Conservation (phyloP, 1,284 basidiomycete genomes). For the Microbotryum saponariae region DNA sequence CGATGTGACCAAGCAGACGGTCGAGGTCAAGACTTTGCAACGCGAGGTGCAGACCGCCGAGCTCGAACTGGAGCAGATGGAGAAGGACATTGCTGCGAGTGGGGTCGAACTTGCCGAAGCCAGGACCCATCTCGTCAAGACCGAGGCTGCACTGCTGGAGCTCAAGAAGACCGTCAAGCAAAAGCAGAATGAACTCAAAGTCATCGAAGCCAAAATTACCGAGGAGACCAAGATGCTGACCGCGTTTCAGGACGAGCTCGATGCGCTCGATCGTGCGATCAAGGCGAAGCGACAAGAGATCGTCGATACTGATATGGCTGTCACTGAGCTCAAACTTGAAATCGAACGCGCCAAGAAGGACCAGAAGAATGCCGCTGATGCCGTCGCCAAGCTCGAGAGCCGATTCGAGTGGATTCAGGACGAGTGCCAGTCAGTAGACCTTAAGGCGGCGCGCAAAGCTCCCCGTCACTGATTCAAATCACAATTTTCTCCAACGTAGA, state of each 20-base stretch:
- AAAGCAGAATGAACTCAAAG: slow-evolving; percentile 15
- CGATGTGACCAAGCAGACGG: slow-evolving; percentile 68
- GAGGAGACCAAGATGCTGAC: slow-evolving; percentile 78
- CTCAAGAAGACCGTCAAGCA: slow-evolving; percentile 53
- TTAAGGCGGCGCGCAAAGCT: neutral
- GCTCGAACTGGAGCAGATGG: slow-evolving; percentile 82
- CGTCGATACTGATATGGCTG: slow-evolving; percentile 59
- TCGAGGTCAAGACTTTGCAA: slow-evolving; percentile 73
- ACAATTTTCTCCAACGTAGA: slow-evolving; percentile 31
- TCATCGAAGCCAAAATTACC: slow-evolving; percentile 62
- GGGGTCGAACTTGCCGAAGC: slow-evolving; percentile 57
- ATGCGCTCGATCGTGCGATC: slow-evolving; percentile 69
- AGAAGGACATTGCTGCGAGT: slow-evolving; percentile 63
- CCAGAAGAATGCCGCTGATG: slow-evolving; percentile 38
- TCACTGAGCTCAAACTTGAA: slow-evolving; percentile 55
- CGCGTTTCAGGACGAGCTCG: slow-evolving; percentile 79
- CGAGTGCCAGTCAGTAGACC: slow-evolving; percentile 63
- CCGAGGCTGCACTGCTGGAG: slow-evolving; percentile 58
- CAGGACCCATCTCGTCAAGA: slow-evolving; percentile 51
- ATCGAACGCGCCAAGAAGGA: slow-evolving; percentile 48
- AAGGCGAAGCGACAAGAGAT: slow-evolving; percentile 72
- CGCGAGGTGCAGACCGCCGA: slow-evolving; percentile 80
- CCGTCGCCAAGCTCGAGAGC: slow-evolving; percentile 56
- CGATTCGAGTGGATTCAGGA: slow-evolving; percentile 80
- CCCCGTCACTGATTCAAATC: neutral